These are phyloP conservation scores for Naganishia randhawae DNA, from an alignment of 768 basidiomycete species.

Conservation along the genomic window DNA sequence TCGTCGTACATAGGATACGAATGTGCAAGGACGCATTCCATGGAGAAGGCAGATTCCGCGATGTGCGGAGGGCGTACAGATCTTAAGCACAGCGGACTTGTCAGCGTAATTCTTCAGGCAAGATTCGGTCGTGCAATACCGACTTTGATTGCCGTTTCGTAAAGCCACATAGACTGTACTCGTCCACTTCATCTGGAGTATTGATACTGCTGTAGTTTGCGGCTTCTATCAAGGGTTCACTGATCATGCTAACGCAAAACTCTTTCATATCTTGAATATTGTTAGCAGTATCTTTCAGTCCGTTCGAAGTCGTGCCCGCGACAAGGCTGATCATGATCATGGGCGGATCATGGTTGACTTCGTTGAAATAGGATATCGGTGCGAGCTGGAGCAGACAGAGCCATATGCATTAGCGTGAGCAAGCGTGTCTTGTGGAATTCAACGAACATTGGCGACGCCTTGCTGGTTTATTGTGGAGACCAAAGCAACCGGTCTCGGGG, in stretches of 20 bases:
- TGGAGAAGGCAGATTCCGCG: slow-evolving; percentile 50
- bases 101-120: background rate
- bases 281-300: slow-evolving; percentile 57
- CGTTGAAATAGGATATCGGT: slow-evolving; percentile 61
- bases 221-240: slow-evolving; percentile 57
- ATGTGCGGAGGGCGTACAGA: slow-evolving; percentile 50
- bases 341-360: slow-evolving; percentile 64
- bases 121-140: slow-evolving; percentile 11
- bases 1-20: slow-evolving; percentile 39
- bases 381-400: slow-evolving; percentile 30
- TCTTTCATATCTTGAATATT: slow-evolving; percentile 65
- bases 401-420: background rate
- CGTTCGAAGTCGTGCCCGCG: slow-evolving; percentile 39
- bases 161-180: slow-evolving; percentile 49
- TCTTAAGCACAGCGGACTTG: background rate
- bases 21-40: slow-evolving; percentile 51
- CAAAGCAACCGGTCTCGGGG: slow-evolving; percentile 67
- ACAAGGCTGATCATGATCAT: slow-evolving; percentile 63
- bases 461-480: slow-evolving; percentile 60
- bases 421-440: background rate
- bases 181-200: slow-evolving; percentile 46
- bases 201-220: slow-evolving; percentile 51
- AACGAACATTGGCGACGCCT: slow-evolving; percentile 58
- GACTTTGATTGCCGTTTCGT: slow-evolving; percentile 43
- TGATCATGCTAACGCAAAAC: slow-evolving; percentile 68